These are phyloP conservation scores for Aspergillus sergii DNA, from an alignment of 2,329 filamentous ascomycete species.

Conservation along the genomic window DNA sequence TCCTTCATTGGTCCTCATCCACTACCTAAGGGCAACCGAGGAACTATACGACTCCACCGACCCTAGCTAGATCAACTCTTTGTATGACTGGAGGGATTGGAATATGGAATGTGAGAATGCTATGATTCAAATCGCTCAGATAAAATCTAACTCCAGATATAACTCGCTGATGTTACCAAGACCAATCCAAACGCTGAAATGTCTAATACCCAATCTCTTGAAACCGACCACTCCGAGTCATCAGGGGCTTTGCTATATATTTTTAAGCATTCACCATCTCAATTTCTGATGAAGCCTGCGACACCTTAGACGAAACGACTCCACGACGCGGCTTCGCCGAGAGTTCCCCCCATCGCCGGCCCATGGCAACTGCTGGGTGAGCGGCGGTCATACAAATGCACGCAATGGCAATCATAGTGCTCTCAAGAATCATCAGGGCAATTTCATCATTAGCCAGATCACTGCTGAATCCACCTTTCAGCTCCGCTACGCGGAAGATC, in stretches of 20 bases:
- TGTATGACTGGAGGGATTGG: not conserved
- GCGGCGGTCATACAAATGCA: slow-evolving; percentile 12
- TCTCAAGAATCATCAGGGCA: slow-evolving; percentile 56
- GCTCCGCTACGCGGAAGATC: slow-evolving; percentile 53
- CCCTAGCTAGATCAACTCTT: not conserved
- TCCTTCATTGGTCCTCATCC: not conserved
- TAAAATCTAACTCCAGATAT: not conserved
- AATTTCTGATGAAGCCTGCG: not conserved
- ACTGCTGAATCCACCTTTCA: slow-evolving; percentile 51
- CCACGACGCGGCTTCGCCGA: not conserved
- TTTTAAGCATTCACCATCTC: not conserved
- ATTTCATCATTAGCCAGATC: slow-evolving; percentile 52
- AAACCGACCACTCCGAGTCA: not conserved
- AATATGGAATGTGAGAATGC: not conserved
- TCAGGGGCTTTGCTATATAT: not conserved
- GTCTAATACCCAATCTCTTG: not conserved
- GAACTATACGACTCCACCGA: not conserved
- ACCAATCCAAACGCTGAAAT: not conserved
- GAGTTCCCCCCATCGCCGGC: not conserved
- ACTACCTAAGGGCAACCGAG: not conserved
- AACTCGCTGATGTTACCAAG: not conserved
- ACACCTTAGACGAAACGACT: not conserved
- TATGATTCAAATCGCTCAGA: not conserved
- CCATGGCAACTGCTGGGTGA: slow-evolving; percentile 6
- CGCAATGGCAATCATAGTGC: slow-evolving; percentile 54